Percentiles rank a stretch among this genome's conserved stretches.
phyloP scores from a whole-genome alignment of 2,329 filamentous ascomycete genomes.

The Arachnomyces sp. region DNA sequence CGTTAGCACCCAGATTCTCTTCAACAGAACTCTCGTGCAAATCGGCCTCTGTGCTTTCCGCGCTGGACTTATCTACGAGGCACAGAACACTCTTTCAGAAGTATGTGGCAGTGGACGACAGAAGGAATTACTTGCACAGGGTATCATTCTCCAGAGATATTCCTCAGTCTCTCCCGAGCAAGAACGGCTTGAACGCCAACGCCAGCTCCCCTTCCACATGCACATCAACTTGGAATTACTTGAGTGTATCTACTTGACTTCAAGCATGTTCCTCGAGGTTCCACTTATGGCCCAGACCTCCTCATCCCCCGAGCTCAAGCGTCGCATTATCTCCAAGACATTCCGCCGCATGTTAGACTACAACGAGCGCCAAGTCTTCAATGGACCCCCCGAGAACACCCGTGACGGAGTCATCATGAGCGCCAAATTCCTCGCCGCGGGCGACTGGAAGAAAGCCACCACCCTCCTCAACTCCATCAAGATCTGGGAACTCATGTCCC shows the following conservation, averaged over 20 bases:
- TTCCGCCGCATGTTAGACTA: constrained; percentile 99
- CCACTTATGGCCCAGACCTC: constrained; percentile 93
- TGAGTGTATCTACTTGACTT: constrained; percentile 96
- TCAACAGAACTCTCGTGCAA: constrained; percentile 96
- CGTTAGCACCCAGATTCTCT: constrained; percentile 93
- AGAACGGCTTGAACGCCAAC: constrained; percentile 91
- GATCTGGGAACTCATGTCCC: constrained; percentile 97
- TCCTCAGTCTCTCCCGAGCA: constrained; percentile 95
- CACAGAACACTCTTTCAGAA: constrained; percentile 94
- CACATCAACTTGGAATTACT: constrained; percentile 98
- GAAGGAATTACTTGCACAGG: constrained; percentile 95
- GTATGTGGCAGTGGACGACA: constrained; percentile 96
- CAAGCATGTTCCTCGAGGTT: constrained; percentile 98
- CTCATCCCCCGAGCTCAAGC: constrained; percentile 92
- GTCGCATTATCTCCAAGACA: constrained; percentile 97
- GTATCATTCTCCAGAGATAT: constrained; percentile 96
- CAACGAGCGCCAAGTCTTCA: constrained; percentile 98
- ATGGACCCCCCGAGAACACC: constrained; percentile 95
- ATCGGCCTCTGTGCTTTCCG: constrained; percentile 98
- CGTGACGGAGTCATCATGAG: constrained; percentile 99
- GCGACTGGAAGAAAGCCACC: constrained; percentile 96
- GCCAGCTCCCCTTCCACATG: constrained; percentile 99
- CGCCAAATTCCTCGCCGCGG: constrained; percentile 89
- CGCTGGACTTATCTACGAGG: constrained; percentile 91
- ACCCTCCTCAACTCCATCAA: constrained; percentile 95